Base-by-base conservation (phyloP, 352 stramenopile species). In the Phytopythium ostracodes region DNA sequence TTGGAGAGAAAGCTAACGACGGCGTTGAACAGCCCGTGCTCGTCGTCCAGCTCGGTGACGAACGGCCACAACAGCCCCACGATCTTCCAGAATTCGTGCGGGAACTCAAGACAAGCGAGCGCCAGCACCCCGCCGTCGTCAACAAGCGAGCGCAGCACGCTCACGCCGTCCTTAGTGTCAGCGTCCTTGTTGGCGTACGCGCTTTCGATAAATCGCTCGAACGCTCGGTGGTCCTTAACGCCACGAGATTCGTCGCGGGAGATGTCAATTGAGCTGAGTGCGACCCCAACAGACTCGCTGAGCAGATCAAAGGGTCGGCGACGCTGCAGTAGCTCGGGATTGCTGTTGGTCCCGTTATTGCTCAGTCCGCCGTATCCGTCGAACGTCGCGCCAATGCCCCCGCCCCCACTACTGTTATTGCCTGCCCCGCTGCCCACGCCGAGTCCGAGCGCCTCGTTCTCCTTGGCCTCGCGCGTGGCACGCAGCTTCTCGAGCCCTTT, bases 401-500 rank as follows among this genome's bases (percentile, higher is more conserved):
- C 47, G 35, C 72, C 52, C 22, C 70, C 72, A 31, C 62, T 68
- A 10, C 70, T 36, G 20, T 47, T 22, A 10, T 68, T 53, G 11
- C 62, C 57, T 42, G 56, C 55, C 12, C 68, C 68, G 10, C 62
- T 59, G 44, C 62, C 56, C 1, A 38, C 59, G 2, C 54, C 73
- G 44, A 59, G 54, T 0, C 65, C 70, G 17, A 80, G 44, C 8
- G 56, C 53, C 31, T 82, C 79, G 49, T 59, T 81, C 46, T 87
- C 77, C 55, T 88, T 87, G 10, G 80, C 79, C 62, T 95, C 87
- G 35, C 81, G 76, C 35, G 75, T 92, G 29, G 79, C 73, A 1
- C 88, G 82, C 35, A 96, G 71, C 59, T 95, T 92, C 54, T 94
- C 87, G 11, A 96, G 68, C 17, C 87, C 90, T 62, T 88, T 84